phyloP scores from a whole-genome alignment of 345 rosid species.

The Iberis pinnata region DNA sequence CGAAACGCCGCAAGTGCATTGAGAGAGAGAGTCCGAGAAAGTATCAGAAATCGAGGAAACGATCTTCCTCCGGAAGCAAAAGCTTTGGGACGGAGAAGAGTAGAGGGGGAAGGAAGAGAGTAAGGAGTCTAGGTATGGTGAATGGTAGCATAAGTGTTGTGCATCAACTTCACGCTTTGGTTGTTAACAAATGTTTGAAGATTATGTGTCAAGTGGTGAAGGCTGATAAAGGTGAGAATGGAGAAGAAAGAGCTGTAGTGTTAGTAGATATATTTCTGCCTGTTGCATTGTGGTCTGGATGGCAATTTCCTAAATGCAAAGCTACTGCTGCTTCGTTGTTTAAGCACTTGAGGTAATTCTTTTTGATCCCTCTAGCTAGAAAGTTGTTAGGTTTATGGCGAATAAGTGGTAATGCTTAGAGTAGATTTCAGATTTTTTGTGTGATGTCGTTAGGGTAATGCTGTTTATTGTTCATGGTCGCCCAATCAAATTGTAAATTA shows the following conservation, averaged over 20 bases:
- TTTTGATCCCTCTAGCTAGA: conserved; percentile 1
- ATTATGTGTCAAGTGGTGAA: conserved; percentile 40
- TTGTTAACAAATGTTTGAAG: conserved; percentile 47
- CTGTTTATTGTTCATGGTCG: conserved; percentile 1
- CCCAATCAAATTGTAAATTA: background rate
- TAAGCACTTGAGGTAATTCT: conserved; percentile 65
- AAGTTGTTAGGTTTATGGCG: background rate
- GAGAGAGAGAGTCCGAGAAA: conserved; percentile 4
- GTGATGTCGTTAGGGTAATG: too few relatives aligned
- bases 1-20: conserved; percentile 15
- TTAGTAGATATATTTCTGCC: conserved; percentile 74
- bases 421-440: conserved; percentile 1
- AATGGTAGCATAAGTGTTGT: conserved; percentile 76
- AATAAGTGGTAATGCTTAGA: conserved; percentile 1
- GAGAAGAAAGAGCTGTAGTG: conserved; percentile 48
- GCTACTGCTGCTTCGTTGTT: conserved; percentile 58
- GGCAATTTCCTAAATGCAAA: conserved; percentile 71
- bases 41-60: conserved; percentile 17
- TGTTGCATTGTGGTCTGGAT: conserved; percentile 57
- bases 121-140: conserved; percentile 59
- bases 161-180: conserved; percentile 56
- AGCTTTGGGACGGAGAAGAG: conserved; percentile 11
- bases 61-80: conserved; percentile 18
- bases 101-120: conserved; percentile 27
- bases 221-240: conserved; percentile 31